Conservation (phyloP, 495 filamentous ascomycete genomes). For the Penicillium mononematosum region DNA sequence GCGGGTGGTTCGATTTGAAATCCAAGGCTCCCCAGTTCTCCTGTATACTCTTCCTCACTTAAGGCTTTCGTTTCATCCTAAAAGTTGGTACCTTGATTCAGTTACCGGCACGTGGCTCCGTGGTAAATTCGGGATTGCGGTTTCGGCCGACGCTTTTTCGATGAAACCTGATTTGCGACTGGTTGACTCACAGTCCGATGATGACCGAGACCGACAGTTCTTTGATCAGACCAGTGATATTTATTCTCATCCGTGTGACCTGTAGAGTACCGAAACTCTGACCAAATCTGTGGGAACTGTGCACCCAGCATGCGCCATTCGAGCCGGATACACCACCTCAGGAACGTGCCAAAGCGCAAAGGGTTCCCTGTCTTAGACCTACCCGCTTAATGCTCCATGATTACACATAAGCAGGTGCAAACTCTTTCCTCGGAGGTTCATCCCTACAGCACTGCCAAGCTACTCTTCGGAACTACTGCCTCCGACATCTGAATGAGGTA, state of each 20-base stretch:
- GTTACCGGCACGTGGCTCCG: slow-evolving; percentile 17
- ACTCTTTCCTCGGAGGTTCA: slow-evolving; percentile 9
- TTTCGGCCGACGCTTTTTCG: slow-evolving; percentile 6
- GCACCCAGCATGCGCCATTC: slow-evolving; percentile 9
- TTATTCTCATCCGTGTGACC: slow-evolving; percentile 11
- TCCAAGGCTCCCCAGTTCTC: slow-evolving; percentile 11
- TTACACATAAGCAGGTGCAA: background rate
- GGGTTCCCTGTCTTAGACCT: background rate
- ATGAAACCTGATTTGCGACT: background rate
- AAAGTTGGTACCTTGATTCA: slow-evolving; percentile 17
- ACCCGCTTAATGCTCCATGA: slow-evolving; percentile 3
- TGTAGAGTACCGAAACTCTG: slow-evolving; percentile 17
- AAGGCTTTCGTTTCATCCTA: slow-evolving; percentile 10
- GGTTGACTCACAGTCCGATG: slow-evolving; percentile 20
- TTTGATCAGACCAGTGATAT: slow-evolving; percentile 6
- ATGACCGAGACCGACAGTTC: slow-evolving; percentile 8
- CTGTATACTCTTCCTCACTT: slow-evolving; percentile 6
- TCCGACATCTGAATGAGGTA: slow-evolving; percentile 5
- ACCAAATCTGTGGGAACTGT: slow-evolving; percentile 14
- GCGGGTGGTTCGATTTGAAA: slow-evolving; percentile 24
- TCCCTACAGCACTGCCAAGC: background rate
- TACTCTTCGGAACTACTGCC: slow-evolving; percentile 12
- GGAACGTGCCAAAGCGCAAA: slow-evolving; percentile 13
- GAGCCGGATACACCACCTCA: slow-evolving; percentile 3
- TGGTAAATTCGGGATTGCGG: slow-evolving; percentile 3